Percentiles rank a stretch among this genome's conserved stretches.
These are phyloP conservation scores for Iris pallida DNA, from an alignment of 116 monocot genomes.

Conservation along the genomic window DNA sequence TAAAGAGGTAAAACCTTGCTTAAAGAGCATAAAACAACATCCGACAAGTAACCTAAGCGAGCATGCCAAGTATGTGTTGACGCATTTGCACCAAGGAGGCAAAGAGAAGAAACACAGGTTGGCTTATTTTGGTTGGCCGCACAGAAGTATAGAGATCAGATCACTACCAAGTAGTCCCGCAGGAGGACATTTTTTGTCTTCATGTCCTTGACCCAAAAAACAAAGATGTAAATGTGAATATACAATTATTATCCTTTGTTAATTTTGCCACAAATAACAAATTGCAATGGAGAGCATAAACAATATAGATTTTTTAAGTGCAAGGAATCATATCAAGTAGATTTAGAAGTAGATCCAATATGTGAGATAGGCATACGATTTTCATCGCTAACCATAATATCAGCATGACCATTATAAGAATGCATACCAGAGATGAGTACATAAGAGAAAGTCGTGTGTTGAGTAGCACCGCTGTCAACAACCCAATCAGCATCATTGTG, in stretches of 20 bases:
- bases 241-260: neutral
- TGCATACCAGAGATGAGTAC: neutral
- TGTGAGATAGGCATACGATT: constrained; percentile 1
- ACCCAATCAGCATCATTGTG: neutral
- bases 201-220: neutral
- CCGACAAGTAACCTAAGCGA: no score
- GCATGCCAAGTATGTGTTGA: no score
- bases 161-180: no score
- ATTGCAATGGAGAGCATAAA: neutral
- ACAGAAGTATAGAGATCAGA: no score
- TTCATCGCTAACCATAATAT: neutral
- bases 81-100: no score
- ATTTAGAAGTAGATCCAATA: neutral
- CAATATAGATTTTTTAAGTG: constrained; percentile 1
- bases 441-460: no score
- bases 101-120: no score
- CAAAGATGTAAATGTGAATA: constrained; percentile 1
- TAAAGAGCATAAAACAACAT: no score
- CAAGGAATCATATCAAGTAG: neutral
- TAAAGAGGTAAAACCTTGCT: no score
- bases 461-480: no score
- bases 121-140: no score
- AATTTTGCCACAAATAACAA: no score
- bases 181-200: neutral
- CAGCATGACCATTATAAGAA: neutral